These are phyloP conservation scores for Cladosporium colombiae DNA, from an alignment of 2,329 filamentous ascomycete species.

Conservation along the genomic window DNA sequence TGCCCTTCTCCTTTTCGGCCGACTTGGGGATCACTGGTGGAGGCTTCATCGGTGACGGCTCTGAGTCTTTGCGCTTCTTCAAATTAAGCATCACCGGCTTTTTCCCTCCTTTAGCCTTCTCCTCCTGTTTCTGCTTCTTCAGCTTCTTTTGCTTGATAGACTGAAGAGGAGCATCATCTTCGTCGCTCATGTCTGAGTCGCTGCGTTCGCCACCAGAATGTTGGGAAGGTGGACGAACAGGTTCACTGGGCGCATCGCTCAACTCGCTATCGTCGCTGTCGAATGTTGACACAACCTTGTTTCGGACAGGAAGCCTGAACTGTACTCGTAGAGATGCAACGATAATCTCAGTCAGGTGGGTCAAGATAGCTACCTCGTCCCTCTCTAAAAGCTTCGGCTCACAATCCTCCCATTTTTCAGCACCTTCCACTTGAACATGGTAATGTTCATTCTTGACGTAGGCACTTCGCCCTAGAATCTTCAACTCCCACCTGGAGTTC, in stretches of 20 bases:
- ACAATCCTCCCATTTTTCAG: slow-evolving; percentile 15
- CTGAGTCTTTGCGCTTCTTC: slow-evolving; percentile 20
- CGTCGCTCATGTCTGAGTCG: slow-evolving; percentile 44
- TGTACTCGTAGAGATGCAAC: slow-evolving; percentile 69
- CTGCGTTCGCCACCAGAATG: slow-evolving; percentile 56
- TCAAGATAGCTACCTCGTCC: slow-evolving; percentile 58
- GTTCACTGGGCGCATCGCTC: slow-evolving; percentile 21
- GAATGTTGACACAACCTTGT: slow-evolving; percentile 43
- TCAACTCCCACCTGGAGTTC: slow-evolving; percentile 64
- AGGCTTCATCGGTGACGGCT: slow-evolving; percentile 10
- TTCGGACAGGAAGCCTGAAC: slow-evolving; percentile 69
- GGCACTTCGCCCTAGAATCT: slow-evolving; percentile 67
- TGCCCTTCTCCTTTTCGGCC: slow-evolving; percentile 20
- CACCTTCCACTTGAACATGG: slow-evolving; percentile 32
- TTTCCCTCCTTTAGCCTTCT: slow-evolving; percentile 25
- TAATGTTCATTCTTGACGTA: slow-evolving; percentile 59
- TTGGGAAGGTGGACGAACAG: slow-evolving; percentile 40
- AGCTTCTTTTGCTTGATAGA: slow-evolving; percentile 29
- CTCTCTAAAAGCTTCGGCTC: slow-evolving; percentile 27
- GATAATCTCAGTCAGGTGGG: slow-evolving; percentile 66
- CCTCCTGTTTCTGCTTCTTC: slow-evolving; percentile 34
- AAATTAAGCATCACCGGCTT: slow-evolving; percentile 18
- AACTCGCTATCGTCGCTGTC: slow-evolving; percentile 20
- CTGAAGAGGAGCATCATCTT: slow-evolving; percentile 46
- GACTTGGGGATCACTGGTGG: slow-evolving; percentile 15